Evolutionary conservation across 192 early-diverging fungal genomes (phyloP), one percentile per base, ranked within the genome.

Genomic region (Umbelopsis isabellina): DNA sequence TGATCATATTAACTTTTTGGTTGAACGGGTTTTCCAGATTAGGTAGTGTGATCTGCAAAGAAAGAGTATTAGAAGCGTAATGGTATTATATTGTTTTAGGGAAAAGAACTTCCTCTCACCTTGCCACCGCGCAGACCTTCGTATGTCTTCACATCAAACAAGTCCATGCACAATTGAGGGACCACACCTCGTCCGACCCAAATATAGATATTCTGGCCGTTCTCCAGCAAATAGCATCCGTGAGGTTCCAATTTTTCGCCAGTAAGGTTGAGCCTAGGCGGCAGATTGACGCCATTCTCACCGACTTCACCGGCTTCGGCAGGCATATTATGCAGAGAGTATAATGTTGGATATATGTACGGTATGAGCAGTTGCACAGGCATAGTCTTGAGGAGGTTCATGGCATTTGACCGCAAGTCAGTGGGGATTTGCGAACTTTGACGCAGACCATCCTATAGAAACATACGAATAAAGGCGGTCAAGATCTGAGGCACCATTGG

Each of bases 171-270:
- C 4, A 97, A 69, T 46, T 92, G 86, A n/a, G 93, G 90, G 20
- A 81, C 80, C 10, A 87, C 91, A n/a, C 87, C 88, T 46, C 93
- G 85, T 6, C 94, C 93, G 41, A 99, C 82, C 93, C 94, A 98
- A 51, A 99, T 73, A 78, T 93, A 96, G 22, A 93, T 88, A 68
- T 95, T 94, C 30, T 85, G 76, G 10, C 93, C 89, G 66, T 91
- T 89, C 35, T 95, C 91, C 51, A 99, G 79, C 72, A 99, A 84
- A 77, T 90, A 98, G n/a, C 93, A 75, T 25, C 95, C 95, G 67
- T 90, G 83, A 7, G 92, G 90, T 46, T 93, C 88, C 7, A 99
- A 87, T 70, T 88, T 89, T 74, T 97, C 96, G 37, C 90, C 90
- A 65, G 85, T 92, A 72, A 95, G 73, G 37, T 95, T 95, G 72